Percentiles rank a stretch among this genome's conserved stretches.
Conservation (phyloP, 306 rosid species). For the Lathyrus aphaca region DNA sequence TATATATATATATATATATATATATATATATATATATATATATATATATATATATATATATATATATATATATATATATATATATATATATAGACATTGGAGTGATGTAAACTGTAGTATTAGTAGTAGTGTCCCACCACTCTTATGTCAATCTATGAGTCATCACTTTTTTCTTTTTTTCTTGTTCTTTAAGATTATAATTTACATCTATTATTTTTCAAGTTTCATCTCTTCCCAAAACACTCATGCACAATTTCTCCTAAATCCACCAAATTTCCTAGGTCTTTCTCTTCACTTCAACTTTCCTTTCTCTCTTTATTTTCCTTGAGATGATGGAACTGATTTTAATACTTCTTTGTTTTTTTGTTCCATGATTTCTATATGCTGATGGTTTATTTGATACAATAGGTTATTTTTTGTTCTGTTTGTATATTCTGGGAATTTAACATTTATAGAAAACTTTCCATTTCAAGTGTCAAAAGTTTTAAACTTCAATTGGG, state of each 20-base stretch:
- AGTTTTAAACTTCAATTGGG: constrained; percentile 7
- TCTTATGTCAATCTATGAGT: constrained; percentile 23
- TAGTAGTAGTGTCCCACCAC: constrained; percentile 14
- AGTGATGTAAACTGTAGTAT: neutral
- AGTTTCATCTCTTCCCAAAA: constrained; percentile 29
- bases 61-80: too few species aligned
- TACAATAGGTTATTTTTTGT: constrained; percentile 21
- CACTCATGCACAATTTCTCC: neutral
- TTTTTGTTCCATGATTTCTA: constrained; percentile 24
- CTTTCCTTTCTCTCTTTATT: neutral
- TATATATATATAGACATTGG: neutral
- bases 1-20: too few species aligned
- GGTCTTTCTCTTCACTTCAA: constrained; percentile 30
- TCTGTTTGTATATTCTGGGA: constrained; percentile 30
- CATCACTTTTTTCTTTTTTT: constrained; percentile 11
- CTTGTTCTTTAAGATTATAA: constrained; percentile 11
- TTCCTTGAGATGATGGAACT: constrained; percentile 34
- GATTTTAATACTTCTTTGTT: neutral
- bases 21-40: too few species aligned
- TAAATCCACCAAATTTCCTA: constrained; percentile 28
- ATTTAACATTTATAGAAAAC: constrained; percentile 35
- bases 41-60: too few species aligned
- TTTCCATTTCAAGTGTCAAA: constrained; percentile 37
- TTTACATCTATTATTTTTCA: neutral
- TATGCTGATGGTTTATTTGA: constrained; percentile 6